Conservation (phyloP, 371 early-diverging fungal genomes). For the Actinomortierella wolfii region DNA sequence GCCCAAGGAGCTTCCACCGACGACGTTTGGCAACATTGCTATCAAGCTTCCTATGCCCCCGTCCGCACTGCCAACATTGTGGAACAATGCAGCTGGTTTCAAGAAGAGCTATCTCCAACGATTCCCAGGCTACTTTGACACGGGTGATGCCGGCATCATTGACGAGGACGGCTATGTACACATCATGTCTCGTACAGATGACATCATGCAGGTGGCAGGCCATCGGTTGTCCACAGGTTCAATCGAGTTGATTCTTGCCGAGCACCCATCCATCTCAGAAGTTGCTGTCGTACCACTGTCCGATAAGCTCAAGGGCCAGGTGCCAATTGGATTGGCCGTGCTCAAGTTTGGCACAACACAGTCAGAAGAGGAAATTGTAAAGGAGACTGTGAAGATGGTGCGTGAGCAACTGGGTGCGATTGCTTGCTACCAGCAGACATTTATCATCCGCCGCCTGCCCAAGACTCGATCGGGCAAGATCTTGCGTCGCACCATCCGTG, state of each 20-base stretch:
- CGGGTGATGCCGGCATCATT: conserved; percentile 82
- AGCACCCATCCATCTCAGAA: conserved; percentile 78
- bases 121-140: conserved; percentile 87
- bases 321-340: conserved; percentile 68
- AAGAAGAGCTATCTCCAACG: conserved; percentile 73
- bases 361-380: conserved; percentile 37
- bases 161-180: conserved; percentile 80
- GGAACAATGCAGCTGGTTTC: conserved; percentile 81
- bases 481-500: conserved; percentile 79
- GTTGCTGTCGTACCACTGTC: conserved; percentile 73
- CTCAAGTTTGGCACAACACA: conserved; percentile 47
- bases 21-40: conserved; percentile 76
- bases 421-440: conserved; percentile 71
- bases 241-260: conserved; percentile 82
- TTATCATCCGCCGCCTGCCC: conserved; percentile 78
- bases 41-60: conserved; percentile 85
- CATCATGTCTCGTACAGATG: conserved; percentile 89
- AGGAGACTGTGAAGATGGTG: conserved; percentile 56
- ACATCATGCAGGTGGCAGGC: conserved; percentile 93
- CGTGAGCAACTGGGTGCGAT: conserved; percentile 77
- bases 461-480: conserved; percentile 96
- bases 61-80: conserved; percentile 71
- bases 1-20: conserved; percentile 45
- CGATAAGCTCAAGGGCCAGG: conserved; percentile 70
- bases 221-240: conserved; percentile 93